These are phyloP conservation scores for Phaeosphaeriaceae sp. DNA, from an alignment of 2,329 filamentous ascomycete species.

Conservation along the genomic window DNA sequence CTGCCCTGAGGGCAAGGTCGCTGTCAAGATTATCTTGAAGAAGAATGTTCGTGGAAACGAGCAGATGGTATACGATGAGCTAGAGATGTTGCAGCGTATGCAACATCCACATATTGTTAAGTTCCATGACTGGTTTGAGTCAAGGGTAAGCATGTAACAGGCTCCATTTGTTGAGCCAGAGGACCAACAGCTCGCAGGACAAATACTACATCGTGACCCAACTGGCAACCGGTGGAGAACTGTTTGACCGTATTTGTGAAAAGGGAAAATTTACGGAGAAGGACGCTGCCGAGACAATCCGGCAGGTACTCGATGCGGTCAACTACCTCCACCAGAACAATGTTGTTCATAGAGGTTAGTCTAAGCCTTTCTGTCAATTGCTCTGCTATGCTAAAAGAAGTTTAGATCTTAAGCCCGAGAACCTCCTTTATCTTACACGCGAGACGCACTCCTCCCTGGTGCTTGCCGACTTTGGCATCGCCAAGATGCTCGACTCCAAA, in stretches of 20 bases:
- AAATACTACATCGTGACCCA: conserved; percentile 99
- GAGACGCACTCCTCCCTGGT: conserved; percentile 82
- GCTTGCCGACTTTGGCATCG: conserved; percentile 96
- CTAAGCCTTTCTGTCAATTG: background rate
- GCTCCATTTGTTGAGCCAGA: background rate
- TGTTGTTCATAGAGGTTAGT: conserved; percentile 88
- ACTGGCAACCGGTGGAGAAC: conserved; percentile 90
- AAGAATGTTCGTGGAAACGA: conserved; percentile 99
- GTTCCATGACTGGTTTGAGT: conserved; percentile 99
- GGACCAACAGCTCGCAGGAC: conserved; percentile 65
- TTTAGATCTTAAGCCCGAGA: conserved; percentile 94
- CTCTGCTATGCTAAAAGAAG: conserved; percentile 31
- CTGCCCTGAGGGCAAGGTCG: conserved; percentile 81
- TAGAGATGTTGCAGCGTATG: conserved; percentile 89
- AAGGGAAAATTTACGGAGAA: conserved; percentile 98
- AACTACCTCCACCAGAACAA: conserved; percentile 94
- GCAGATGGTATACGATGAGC: conserved; percentile 97
- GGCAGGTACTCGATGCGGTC: conserved; percentile 89
- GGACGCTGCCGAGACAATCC: conserved; percentile 94
- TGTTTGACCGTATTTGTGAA: conserved; percentile 98
- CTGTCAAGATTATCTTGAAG: conserved; percentile 98
- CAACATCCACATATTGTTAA: conserved; percentile 95
- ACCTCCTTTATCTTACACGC: conserved; percentile 88
- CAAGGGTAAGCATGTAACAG: conserved; percentile 67
- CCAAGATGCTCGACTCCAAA: conserved; percentile 92